Conservation (phyloP, 1,284 basidiomycete genomes). For the Malassezia sympodialis region DNA sequence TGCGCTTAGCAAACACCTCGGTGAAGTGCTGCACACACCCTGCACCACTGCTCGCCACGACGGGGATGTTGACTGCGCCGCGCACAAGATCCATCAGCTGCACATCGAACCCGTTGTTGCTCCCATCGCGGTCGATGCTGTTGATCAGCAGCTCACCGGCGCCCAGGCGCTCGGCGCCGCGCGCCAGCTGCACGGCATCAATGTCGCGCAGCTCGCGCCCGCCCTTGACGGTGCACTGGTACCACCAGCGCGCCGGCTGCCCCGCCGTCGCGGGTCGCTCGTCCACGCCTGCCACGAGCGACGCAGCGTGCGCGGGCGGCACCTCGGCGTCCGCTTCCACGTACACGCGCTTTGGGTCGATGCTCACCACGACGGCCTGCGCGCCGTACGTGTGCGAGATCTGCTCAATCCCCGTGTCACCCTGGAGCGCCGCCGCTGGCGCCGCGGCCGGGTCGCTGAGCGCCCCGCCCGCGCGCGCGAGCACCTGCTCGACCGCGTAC, state of each 20-base stretch:
- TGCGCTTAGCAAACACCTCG: slow-evolving; percentile 53
- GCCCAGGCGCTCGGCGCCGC: slow-evolving; percentile 76
- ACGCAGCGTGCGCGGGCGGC: slow-evolving; percentile 50
- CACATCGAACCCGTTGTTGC: slow-evolving; percentile 81
- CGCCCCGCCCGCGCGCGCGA: slow-evolving; percentile 51
- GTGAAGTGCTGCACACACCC: slow-evolving; percentile 73
- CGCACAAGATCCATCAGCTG: slow-evolving; percentile 67
- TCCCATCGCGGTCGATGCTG: slow-evolving; percentile 92
- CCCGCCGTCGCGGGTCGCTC: slow-evolving; percentile 52
- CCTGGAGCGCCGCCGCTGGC: slow-evolving; percentile 38
- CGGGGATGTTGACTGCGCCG: slow-evolving; percentile 69
- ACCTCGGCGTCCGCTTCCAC: slow-evolving; percentile 55
- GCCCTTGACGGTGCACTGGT: slow-evolving; percentile 91
- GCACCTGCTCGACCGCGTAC: slow-evolving; percentile 75
- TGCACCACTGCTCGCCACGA: slow-evolving; percentile 84
- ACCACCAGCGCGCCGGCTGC: slow-evolving; percentile 75
- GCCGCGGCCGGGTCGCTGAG: slow-evolving; percentile 83
- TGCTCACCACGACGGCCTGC: slow-evolving; percentile 93
- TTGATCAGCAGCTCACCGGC: slow-evolving; percentile 94
- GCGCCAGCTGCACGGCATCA: slow-evolving; percentile 83
- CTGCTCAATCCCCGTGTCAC: slow-evolving; percentile 73
- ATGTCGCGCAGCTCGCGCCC: slow-evolving; percentile 76
- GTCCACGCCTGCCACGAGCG: slow-evolving; percentile 32
- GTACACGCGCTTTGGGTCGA: slow-evolving; percentile 85
- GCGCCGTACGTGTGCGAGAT: slow-evolving; percentile 85